Percentiles rank a stretch among this genome's conserved stretches.
Conservation (phyloP, 1,284 basidiomycete species). For the Malassezia dermatis region DNA sequence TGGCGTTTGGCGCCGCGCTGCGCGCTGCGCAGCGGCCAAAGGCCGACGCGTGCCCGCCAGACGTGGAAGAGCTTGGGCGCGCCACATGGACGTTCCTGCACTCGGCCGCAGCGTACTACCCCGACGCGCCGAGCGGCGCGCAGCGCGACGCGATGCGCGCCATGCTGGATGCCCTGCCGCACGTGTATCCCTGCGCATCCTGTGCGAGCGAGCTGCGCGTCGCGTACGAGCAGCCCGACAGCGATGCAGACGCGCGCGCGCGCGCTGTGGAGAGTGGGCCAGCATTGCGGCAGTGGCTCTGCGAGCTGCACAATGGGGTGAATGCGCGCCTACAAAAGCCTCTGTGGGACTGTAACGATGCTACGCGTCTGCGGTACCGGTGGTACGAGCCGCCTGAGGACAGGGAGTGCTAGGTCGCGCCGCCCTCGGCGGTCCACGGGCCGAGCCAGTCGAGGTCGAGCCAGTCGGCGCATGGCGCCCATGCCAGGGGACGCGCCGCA, state of each 20-base stretch:
- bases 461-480: background rate
- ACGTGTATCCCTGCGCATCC: constrained; percentile 38
- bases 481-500: background rate
- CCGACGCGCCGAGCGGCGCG: constrained; percentile 22
- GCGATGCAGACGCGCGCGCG: constrained; percentile 16
- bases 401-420: constrained; percentile 21
- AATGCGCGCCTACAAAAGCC: constrained; percentile 42
- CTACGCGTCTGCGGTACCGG: constrained; percentile 22
- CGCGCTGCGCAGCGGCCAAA: constrained; percentile 4
- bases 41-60: constrained; percentile 30
- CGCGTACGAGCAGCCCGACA: constrained; percentile 26
- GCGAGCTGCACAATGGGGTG: constrained; percentile 44
- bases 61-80: constrained; percentile 38
- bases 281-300: constrained; percentile 33
- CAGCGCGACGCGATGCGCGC: constrained; percentile 34
- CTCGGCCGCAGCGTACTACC: constrained; percentile 42
- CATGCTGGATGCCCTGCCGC: constrained; percentile 29
- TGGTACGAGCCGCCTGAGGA: constrained; percentile 41
- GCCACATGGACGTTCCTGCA: constrained; percentile 44
- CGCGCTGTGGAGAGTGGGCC: constrained; percentile 18
- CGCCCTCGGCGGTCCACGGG: background rate
- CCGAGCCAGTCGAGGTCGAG: background rate
- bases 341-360: constrained; percentile 29
- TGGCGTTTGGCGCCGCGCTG: constrained; percentile 39
- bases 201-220: constrained; percentile 35